Evolutionary conservation across 2,329 filamentous ascomycete genomes (phyloP).

Genomic region (Lasiodiplodia citricola): DNA sequence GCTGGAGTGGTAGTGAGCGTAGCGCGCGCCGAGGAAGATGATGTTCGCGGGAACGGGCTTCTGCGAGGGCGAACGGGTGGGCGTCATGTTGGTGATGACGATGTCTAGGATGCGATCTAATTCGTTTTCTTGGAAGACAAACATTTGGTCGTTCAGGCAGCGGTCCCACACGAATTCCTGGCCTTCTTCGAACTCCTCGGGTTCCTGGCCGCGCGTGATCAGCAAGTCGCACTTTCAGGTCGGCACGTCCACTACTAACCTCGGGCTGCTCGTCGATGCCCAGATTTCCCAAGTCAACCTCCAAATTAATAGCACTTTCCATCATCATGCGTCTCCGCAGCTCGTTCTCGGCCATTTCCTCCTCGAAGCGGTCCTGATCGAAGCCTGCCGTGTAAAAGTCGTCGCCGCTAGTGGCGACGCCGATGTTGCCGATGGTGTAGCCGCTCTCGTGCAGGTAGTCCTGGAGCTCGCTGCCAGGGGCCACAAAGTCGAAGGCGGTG

Average conservation of each 20-base stretch:
- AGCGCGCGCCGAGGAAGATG: conserved; percentile 91
- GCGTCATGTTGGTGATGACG: conserved; percentile 97
- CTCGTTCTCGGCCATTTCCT: conserved; percentile 96
- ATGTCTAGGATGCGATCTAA: conserved; percentile 91
- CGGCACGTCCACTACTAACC: conserved; percentile 57
- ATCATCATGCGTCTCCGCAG: conserved; percentile 98
- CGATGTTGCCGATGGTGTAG: conserved; percentile 83
- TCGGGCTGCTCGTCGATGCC: conserved; percentile 96
- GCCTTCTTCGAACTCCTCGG: conserved; percentile 82
- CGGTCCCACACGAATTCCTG: conserved; percentile 96
- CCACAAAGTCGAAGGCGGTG: conserved; percentile 94
- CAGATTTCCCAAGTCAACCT: conserved; percentile 94
- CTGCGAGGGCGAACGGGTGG: conserved; percentile 92
- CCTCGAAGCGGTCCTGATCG: conserved; percentile 91
- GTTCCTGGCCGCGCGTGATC: conserved; percentile 1
- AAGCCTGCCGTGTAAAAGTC: conserved; percentile 96
- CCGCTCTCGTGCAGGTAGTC: conserved; percentile 94
- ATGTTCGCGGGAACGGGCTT: conserved; percentile 98
- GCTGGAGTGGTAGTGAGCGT: conserved; percentile 95
- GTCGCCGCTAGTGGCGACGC: conserved; percentile 68
- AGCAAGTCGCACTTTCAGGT: neutral
- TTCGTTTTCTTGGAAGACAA: conserved; percentile 96
- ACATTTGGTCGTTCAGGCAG: conserved; percentile 98
- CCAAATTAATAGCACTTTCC: conserved; percentile 94
- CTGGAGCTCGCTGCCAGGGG: conserved; percentile 94